Base-by-base conservation (phyloP, 1,139 yeast species). In the Casaregolazyma suthepensis region DNA sequence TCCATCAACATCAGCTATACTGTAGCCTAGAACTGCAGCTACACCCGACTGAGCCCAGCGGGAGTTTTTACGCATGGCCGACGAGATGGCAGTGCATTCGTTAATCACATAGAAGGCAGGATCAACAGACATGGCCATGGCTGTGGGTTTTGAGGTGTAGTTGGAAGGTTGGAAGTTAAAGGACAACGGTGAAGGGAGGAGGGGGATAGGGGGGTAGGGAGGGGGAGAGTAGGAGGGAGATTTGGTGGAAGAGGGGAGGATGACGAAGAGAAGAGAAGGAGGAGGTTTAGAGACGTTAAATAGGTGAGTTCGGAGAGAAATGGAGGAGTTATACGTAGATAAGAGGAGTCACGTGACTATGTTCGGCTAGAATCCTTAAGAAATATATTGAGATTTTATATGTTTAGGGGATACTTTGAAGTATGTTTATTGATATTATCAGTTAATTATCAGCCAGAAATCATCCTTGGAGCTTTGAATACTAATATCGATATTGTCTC, bases 51-150 rank as follows among this genome's bases (percentile, higher is more conserved):
- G 89, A 12, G 86, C 77, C 82, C 88, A 85, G 59, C 94, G 81
- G 51, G 87, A 78, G 66, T 83, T 80, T 67, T 91, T 91, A 52
- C 99, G 78, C 96, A 93, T 90, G 31, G 95, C 93, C 15, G 96
- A 85, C 18, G 94, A 83, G 55, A 93, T 80, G 53, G 85, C 77
- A 67, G 89, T 85, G 68, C 97, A 89, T 72, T 93, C 98, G 66
- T 87, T 87, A 58, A 89, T 83, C 59, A 89, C 85, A 61, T 91
- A 81, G 4, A 96, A 87, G 57, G 86, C 80, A 15, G 96, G 89
- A 67, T 89, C 96, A 53, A 88, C 73, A 5, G 86, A 66, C 31
- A 63, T 57, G n/a, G 50, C 54, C 59, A 54, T 53, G 48, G 51
- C 52, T 18, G n/a, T n/a, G 10, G 31, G 48, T 45, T 15, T 38